These are phyloP conservation scores for Porogramme epimiltina DNA, from an alignment of 1,284 basidiomycete genomes.

Conservation along the genomic window DNA sequence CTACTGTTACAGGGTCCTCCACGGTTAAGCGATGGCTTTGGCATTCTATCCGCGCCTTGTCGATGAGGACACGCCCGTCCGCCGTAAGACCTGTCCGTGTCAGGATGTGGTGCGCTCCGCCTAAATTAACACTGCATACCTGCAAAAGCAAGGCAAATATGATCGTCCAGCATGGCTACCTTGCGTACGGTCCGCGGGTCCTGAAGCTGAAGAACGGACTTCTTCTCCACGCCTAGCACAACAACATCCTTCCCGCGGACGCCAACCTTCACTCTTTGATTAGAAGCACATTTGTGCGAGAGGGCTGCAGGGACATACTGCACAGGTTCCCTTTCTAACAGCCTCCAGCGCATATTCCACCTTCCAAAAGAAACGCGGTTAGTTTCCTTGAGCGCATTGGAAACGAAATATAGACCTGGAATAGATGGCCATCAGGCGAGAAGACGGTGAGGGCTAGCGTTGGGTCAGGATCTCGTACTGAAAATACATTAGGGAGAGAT, in stretches of 20 bases:
- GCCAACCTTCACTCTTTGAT: conserved; percentile 72
- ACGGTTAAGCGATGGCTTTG: conserved; percentile 97
- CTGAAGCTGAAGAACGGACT: conserved; percentile 95
- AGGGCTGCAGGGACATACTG: conserved; percentile 54
- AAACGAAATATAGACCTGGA: conserved; percentile 62
- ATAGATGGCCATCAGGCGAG: conserved; percentile 93
- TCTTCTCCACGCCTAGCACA: conserved; percentile 98
- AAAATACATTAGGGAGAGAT: not conserved
- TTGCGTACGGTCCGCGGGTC: conserved; percentile 98
- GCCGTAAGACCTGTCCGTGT: conserved; percentile 82
- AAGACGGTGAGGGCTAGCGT: conserved; percentile 95
- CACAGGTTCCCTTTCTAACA: conserved; percentile 96
- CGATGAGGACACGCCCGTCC: conserved; percentile 96
- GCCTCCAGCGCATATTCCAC: conserved; percentile 99
- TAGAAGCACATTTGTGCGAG: not conserved
- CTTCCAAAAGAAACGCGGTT: conserved; percentile 42
- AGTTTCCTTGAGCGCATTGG: conserved; percentile 19
- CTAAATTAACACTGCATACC: conserved; percentile 56
- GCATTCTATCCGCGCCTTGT: conserved; percentile 97
- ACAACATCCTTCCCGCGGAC: conserved; percentile 95
- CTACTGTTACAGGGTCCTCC: conserved; percentile 97
- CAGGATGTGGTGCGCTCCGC: conserved; percentile 6
- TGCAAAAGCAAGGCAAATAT: conserved; percentile 96
- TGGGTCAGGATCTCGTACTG: not conserved
- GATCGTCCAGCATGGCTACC: conserved; percentile 98